Base-by-base conservation (phyloP, 75 land plant species). In the Gnetum montanum region DNA sequence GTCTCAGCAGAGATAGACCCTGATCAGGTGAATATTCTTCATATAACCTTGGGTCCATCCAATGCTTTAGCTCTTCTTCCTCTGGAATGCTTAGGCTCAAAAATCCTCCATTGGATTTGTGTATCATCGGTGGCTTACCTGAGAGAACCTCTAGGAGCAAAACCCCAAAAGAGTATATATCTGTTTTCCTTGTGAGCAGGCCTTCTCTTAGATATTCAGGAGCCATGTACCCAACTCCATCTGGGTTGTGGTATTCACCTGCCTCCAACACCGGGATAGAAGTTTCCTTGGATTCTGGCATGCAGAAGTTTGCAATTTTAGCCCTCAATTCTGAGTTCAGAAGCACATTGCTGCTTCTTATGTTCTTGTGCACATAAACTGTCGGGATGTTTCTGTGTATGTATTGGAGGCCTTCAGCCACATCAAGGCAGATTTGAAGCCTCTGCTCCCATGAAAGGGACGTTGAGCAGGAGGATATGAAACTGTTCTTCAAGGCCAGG, bases 381-480 rank as follows among this genome's bases (percentile, higher is more conserved):
- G 91, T 86, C 8, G 70, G 70, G 22, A 72, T 77, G 67, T 86
- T 73, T 35, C 79, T 77, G 58, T 86, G 96, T 63, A 90, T 67
- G 69, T 90, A 90, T 30, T 82, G 81, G 27, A 90, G 49, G 15
- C 87, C 96, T 15, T 80, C 67, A 18, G 96, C 96, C 8, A 90
- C 87, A 72, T 90, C 96, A 19, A 86, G 29, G 4, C 84, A 86
- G 20, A 90, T 64, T 8, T 65, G 73, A 10, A 90, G 41, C 49
- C 96, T 68, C 47, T 71, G 70, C 6, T 58, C 64, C 91, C 91
- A 90, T 18, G 69, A 63, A 20, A 90, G 69, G 37, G 46, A 54
- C 22, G 29, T 48, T 8, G 31, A 31, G 31, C 65, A 56, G 11
- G 34, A 46, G 29, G 71, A 70, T 23, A 64, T 53, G 30, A 70